Base-by-base conservation (phyloP, 2,329 filamentous ascomycete genomes). In the Myriosclerotinia duriaeana region DNA sequence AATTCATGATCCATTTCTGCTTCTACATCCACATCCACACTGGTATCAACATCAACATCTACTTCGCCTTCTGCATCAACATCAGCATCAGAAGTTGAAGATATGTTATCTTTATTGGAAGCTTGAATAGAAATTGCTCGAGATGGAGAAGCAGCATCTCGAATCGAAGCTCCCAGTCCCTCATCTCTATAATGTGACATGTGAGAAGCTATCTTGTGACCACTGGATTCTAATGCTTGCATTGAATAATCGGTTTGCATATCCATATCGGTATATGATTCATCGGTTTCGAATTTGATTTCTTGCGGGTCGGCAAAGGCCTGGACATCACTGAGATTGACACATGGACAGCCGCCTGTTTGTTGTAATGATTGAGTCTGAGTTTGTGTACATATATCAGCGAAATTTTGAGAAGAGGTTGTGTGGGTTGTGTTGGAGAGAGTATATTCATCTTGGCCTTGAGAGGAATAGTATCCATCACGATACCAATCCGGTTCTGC, bases 301-400 rank as follows among this genome's bases (percentile, higher is more conserved):
- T 75, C 71, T 40, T 72, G 66, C 1, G 66, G 46, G 62, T 74
- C 73, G 11, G 72, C 66, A 60, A 74, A 66, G 5, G 53, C 65
- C 66, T 75, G 74, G 15, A 75, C 69, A 67, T 75, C 70, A 53
- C 66, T 71, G 54, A 75, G 66, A 30, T 73, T 71, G n/a, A 76
- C 72, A 52, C 67, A 70, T n/a, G 44, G 42, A 20, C 58, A 53
- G 30, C 69, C 67, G 38, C 64, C 42, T 9, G 63, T 59, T 5
- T 36, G 42, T 5, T 36, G 42, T 5, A 50, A 20, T 5, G 26
- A 22, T 63, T 67, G 65, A 26, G 26, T 22, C 15, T 38, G 34
- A 34, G 54, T 48, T 34, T 60, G 50, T 20, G 44, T 38, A 36
- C 53, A 68, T 12, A 42, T 8, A 55, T 69, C 67, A 17, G 53